Evolutionary conservation across 495 filamentous ascomycete species (phyloP), one percentile per base, ranked within the genome.

Genomic region (Talaromyces borbonicus): DNA sequence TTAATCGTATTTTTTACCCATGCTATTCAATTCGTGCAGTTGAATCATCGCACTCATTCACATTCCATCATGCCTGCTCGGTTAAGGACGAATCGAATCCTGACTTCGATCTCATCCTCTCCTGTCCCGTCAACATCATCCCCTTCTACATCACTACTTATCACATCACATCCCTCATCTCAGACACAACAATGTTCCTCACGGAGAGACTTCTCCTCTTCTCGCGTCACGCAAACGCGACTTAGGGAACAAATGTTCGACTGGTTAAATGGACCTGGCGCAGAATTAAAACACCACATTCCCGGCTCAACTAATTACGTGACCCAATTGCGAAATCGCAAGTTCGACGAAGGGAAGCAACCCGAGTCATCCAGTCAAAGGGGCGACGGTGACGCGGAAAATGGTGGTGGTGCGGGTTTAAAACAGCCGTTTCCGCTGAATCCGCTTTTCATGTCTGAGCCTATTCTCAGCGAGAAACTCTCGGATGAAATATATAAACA

Each of bases 371-470:
- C 47, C 18, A 47, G 36, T 4, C 45, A 47, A 23, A 38, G 53
- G 9, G 51, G 55, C 9, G 25, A 36, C n/a, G 50, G 47, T 25
- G 50, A 54, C 8, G n/a, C 47, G 30, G 26, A 46, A 49, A 19
- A 44, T 49, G 54, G 38, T 5, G 11, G 26, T 31, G 32, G 40
- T n/a, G n/a, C n/a, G n/a, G n/a, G n/a, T 9, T n/a, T 33, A 5
- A 47, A 48, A 35, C 16, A 56, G 39, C 86, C 87, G 0, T 97
- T 93, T 54, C 89, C 88, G 0, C 51, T 76, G 30, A 97, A 97
- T 59, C 54, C 48, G n/a, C 48, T 65, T 12, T 98, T 93, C 62
- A 52, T 63, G 20, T 86, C 80, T 58, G 74, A 86, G 54, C 64
- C 72, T 2, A 84, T 98, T 27, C 71, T 97, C 56, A 83, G 80